Percentiles rank a stretch among this genome's conserved stretches.
Conservation (phyloP, 1,139 yeast genomes). For the Yamadazyma buinensis region DNA sequence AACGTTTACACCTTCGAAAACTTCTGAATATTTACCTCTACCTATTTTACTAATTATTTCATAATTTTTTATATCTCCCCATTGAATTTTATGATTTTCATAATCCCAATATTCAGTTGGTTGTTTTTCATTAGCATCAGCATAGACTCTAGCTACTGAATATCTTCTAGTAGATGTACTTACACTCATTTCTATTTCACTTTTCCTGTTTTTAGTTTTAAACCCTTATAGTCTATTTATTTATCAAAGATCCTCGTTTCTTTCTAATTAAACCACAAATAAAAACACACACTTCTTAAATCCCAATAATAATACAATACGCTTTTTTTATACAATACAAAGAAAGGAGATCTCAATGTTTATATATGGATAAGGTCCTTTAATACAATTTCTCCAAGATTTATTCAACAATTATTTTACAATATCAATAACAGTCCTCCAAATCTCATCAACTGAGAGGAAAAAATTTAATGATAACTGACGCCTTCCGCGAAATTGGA, state of each 20-base stretch:
- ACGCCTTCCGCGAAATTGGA: conserved; percentile 3
- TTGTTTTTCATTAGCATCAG: conserved; percentile 75
- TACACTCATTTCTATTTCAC: conserved; percentile 24
- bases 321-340: too few species aligned
- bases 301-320: too few species aligned
- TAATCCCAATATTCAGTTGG: conserved; percentile 95
- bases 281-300: background rate
- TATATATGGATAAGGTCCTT: too few species aligned
- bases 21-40: conserved; percentile 96
- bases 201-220: background rate
- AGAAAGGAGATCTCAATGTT: too few species aligned
- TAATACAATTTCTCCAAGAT: too few species aligned
- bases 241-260: background rate
- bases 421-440: too few species aligned
- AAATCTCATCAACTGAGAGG: background rate
- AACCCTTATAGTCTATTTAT: background rate
- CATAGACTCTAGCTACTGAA: conserved; percentile 84
- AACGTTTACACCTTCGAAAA: conserved; percentile 66
- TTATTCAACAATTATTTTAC: too few species aligned
- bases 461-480: conserved; percentile 3
- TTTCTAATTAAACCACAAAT: too few species aligned
- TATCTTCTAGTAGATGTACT: conserved; percentile 30
- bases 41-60: conserved; percentile 93
- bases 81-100: conserved; percentile 62
- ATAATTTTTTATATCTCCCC: conserved; percentile 76